phyloP scores from a whole-genome alignment of 192 early-diverging fungal genomes.

The Neocallimastix lanati region DNA sequence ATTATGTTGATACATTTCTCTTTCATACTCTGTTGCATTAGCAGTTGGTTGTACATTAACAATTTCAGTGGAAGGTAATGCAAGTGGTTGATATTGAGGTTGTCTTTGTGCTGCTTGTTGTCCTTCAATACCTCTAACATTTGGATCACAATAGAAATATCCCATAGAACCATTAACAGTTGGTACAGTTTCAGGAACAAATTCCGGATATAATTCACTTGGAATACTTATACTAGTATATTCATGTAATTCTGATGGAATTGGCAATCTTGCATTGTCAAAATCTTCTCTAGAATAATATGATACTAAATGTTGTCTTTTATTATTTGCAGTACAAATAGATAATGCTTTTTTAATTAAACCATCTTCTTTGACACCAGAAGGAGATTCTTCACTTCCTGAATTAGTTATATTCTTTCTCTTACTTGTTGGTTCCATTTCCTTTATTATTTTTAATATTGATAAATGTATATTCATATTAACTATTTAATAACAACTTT shows the following conservation, averaged over 20 bases:
- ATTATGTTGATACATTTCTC: background rate
- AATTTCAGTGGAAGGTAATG: background rate
- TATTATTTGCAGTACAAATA: constrained; percentile 58
- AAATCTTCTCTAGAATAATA: constrained; percentile 77
- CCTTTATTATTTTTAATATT: too few relatives aligned
- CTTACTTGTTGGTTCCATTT: constrained; percentile 10
- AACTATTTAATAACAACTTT: too few relatives aligned
- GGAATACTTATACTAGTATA: constrained; percentile 51
- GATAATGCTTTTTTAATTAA: constrained; percentile 78
- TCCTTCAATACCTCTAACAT: background rate
- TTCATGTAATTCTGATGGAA: constrained; percentile 43
- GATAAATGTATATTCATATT: too few relatives aligned
- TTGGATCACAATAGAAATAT: background rate
- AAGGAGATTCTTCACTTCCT: constrained; percentile 6
- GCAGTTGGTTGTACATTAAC: background rate
- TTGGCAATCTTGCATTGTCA: constrained; percentile 36
- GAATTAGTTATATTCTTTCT: constrained; percentile 4
- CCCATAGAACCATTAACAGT: background rate
- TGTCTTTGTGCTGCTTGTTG: background rate
- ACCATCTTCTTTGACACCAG: constrained; percentile 56
- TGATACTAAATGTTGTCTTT: constrained; percentile 70
- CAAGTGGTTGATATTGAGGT: background rate
- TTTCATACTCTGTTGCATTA: background rate
- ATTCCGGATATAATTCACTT: constrained; percentile 72
- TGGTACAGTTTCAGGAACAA: constrained; percentile 12